Evolutionary conservation across 1,284 basidiomycete genomes (phyloP), one percentile per base, ranked within the genome.

Genomic region (Boletus semigastroideus): DNA sequence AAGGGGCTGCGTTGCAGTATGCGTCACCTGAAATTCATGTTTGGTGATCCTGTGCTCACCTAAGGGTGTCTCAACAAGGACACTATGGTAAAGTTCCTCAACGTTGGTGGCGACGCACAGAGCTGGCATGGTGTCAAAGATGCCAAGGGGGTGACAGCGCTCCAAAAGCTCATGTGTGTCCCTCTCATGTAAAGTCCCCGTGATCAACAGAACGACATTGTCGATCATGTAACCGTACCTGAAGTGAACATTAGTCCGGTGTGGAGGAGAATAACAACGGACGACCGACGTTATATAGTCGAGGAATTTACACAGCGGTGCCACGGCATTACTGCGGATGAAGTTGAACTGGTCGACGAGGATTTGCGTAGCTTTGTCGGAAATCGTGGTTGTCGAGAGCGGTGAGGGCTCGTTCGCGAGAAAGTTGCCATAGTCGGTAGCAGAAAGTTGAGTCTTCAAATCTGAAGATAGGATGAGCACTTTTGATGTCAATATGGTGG

Each of bases 201-300:
- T 97, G 58, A 99, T 99, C 64, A 99, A 82, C 46, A 99, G 81
- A 57, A 99, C 90, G 66, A 99, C 92, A 70, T 99, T 99, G 83
- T 99, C 97, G 66, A 99, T 99, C 97, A 99, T 99, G 76, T 99
- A 99, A 27, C 87, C 92, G 69, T 97, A 97, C 41, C 92, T 94
- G n/a, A 48, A 31, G 17, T 16, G 28, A 46, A 33, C 19, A 41
- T 46, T 40, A 56, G 50, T 46, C 45, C 27, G n/a, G n/a, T n/a
- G 45, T 31, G 36, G 39, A 40, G 41, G 20, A 22, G 22, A 40
- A 58, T 46, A 48, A 47, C 33, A 34, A 30, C 50, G 37, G 55
- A 55, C 46, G 43, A 80, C 83, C 52, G 68, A 90, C 84, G 95
- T 99, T 73, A 99, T 92, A 72, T 98, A 99, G 69, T 99, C 97